Percentiles rank a stretch among this genome's conserved stretches.
Evolutionary conservation across 208 protist genomes (phyloP).

Genomic region (Trypanosoma melophagium): DNA sequence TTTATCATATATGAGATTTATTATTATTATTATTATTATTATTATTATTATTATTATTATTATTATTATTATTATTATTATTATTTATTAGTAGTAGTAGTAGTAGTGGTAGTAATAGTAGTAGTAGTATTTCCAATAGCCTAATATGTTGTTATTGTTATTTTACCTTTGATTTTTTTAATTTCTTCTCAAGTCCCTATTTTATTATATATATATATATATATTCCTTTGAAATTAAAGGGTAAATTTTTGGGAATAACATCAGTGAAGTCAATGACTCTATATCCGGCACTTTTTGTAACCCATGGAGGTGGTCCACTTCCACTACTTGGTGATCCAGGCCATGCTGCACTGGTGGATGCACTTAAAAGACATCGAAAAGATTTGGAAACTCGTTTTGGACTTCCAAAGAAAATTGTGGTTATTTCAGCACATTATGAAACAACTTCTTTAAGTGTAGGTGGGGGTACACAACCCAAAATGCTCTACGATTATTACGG

Average conservation of each 20-base stretch:
- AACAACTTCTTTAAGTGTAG: constrained; percentile 37
- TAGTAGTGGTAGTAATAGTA: too few relatives aligned
- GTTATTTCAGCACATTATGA: constrained; percentile 89
- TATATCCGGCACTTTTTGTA: constrained; percentile 66
- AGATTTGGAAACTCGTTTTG: constrained; percentile 34
- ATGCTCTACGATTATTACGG: constrained; percentile 91
- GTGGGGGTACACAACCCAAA: constrained; percentile 23
- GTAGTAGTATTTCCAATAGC: too few relatives aligned
- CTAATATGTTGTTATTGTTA: neutral
- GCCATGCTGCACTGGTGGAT: constrained; percentile 33
- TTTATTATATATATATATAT: constrained; percentile 25
- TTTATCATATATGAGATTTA: too few relatives aligned
- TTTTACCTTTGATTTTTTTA: neutral
- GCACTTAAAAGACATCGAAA: constrained; percentile 40
- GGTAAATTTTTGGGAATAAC: constrained; percentile 3
- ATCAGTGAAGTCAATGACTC: neutral
- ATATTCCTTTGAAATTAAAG: constrained; percentile 1
- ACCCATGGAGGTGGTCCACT: constrained; percentile 70
- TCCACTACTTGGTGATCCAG: constrained; percentile 54
- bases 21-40: too few relatives aligned
- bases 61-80: too few relatives aligned
- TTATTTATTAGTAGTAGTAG: too few relatives aligned
- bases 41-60: too few relatives aligned
- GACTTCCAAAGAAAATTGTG: constrained; percentile 60
- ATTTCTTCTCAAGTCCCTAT: too few relatives aligned